Base-by-base conservation (phyloP, 805 yeast species). In the Tanozyma kutaoensis region DNA sequence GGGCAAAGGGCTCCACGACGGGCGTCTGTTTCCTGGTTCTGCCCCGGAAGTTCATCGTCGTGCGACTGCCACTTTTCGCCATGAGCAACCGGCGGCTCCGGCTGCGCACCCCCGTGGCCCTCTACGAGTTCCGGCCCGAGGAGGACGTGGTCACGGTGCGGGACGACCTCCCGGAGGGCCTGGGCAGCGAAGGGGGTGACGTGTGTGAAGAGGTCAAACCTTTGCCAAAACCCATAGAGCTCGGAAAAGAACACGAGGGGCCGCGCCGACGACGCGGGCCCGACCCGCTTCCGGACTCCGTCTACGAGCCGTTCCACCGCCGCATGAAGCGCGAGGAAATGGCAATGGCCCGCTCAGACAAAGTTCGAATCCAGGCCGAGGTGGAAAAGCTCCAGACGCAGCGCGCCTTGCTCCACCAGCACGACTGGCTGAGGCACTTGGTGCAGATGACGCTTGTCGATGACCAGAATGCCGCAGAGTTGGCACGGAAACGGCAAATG, bases 281-380 rank as follows among this genome's bases (percentile, higher is more conserved):
- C 2, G 65, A 58, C 30, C 69, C 72, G 4, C 49, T 79, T 25
- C 38, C 47, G 1, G 77, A 72, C 42, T 37, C 43, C 1, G 12
- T 53, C 10, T 73, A 55, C 42, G 39, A 46, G 17, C 34, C 52
- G 10, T 68, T 62, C 38, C 86, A 78, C 48, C 60, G 61, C 23
- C 58, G 66, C 22, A 69, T 76, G 72, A 69, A 66, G 35, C 67
- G 67, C 29, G 75, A 73, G 28, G 93, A 80, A 46, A 64, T 63
- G 32, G 59, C 69, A 24, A 72, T 76, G 67, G 51, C 59, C 16
- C 57, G 56, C 20, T 52, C 64, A 2, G 86, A 78, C 36, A 53
- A 67, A 15, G 66, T 60, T 26, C 60, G 65, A 29, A 55, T 72
- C 24, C 51, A 64, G 25, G 45, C 55, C 7, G 88, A 77, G 39